phyloP scores from a whole-genome alignment of 257 asterid species.

The Handroanthus guayacan region DNA sequence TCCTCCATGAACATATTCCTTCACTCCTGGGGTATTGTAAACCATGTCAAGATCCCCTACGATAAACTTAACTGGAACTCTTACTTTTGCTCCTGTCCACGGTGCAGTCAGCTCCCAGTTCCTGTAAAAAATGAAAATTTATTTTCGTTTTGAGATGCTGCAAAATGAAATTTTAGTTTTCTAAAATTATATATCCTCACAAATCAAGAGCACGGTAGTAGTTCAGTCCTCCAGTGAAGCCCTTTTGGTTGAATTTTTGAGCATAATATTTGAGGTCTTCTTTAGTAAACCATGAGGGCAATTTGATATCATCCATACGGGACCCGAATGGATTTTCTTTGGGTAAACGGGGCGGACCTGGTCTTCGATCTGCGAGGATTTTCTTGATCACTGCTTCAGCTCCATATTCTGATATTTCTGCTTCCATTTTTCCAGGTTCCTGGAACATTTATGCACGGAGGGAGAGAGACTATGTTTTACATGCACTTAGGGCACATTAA shows the following conservation, averaged over 20 bases:
- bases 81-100: slow-evolving; percentile 77
- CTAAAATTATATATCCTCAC: slow-evolving; percentile 43
- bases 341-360: slow-evolving; percentile 73
- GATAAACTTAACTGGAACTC: slow-evolving; percentile 73
- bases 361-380: slow-evolving; percentile 59
- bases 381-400: slow-evolving; percentile 70
- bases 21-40: slow-evolving; percentile 81
- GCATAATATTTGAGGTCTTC: slow-evolving; percentile 73
- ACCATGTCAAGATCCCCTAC: slow-evolving; percentile 81
- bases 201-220: slow-evolving; percentile 82
- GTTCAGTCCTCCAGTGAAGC: slow-evolving; percentile 93
- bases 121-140: slow-evolving; percentile 43
- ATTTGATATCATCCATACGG: slow-evolving; percentile 35
- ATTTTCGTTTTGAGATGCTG: no score
- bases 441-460: slow-evolving; percentile 25
- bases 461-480: no score
- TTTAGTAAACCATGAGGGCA: slow-evolving; percentile 75
- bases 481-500: no score
- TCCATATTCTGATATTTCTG: slow-evolving; percentile 68
- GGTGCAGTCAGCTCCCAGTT: slow-evolving; percentile 90
- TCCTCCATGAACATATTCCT: slow-evolving; percentile 89
- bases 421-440: slow-evolving; percentile 82
- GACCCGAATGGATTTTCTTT: slow-evolving; percentile 66
- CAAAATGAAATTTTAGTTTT: no score
- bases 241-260: slow-evolving; percentile 54